Percentiles rank a stretch among this genome's conserved stretches.
Evolutionary conservation across 441 rosid species (phyloP).

Genomic region (Gossypium schwendimanii): DNA sequence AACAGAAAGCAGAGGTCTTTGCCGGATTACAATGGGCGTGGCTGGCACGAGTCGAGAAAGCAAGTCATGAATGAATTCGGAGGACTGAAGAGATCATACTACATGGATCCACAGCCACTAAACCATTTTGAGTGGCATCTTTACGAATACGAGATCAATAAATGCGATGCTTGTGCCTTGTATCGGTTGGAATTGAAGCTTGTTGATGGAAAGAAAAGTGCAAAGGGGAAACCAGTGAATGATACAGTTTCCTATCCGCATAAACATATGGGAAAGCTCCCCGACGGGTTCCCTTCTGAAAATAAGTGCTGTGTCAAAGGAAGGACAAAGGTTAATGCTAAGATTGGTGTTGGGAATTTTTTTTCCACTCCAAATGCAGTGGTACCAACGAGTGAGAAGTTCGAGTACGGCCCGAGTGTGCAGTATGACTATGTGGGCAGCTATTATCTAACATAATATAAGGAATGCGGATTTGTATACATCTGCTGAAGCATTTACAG

Average conservation of each 20-base stretch:
- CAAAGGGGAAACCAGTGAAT: slow-evolving; percentile 56
- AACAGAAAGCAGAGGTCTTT: slow-evolving; percentile 94
- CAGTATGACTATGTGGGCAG: slow-evolving; percentile 27
- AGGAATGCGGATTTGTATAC: slow-evolving; percentile 8
- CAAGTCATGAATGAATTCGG: slow-evolving; percentile 89
- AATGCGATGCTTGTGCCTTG: slow-evolving; percentile 83
- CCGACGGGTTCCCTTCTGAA: slow-evolving; percentile 74
- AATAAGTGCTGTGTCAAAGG: slow-evolving; percentile 66
- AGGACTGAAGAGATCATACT: slow-evolving; percentile 91
- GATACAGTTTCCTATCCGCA: slow-evolving; percentile 87
- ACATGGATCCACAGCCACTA: slow-evolving; percentile 97
- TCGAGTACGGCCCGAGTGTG: slow-evolving; percentile 45
- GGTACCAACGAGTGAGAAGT: slow-evolving; percentile 40
- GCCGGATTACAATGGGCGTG: slow-evolving; percentile 86
- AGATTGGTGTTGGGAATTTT: slow-evolving; percentile 36
- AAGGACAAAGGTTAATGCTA: slow-evolving; percentile 49
- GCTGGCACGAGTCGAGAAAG: slow-evolving; percentile 97
- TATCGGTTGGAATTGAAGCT: slow-evolving; percentile 90
- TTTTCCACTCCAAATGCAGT: slow-evolving; percentile 38
- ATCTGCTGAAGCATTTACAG: slow-evolving; percentile 19
- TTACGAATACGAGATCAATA: slow-evolving; percentile 86
- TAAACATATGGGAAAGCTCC: slow-evolving; percentile 92
- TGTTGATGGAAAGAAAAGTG: slow-evolving; percentile 78
- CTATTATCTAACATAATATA: slow-evolving; percentile 24
- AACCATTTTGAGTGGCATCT: slow-evolving; percentile 91